Conservation (phyloP, 1,284 basidiomycete species). For the Ceratobasidium theobromae region DNA sequence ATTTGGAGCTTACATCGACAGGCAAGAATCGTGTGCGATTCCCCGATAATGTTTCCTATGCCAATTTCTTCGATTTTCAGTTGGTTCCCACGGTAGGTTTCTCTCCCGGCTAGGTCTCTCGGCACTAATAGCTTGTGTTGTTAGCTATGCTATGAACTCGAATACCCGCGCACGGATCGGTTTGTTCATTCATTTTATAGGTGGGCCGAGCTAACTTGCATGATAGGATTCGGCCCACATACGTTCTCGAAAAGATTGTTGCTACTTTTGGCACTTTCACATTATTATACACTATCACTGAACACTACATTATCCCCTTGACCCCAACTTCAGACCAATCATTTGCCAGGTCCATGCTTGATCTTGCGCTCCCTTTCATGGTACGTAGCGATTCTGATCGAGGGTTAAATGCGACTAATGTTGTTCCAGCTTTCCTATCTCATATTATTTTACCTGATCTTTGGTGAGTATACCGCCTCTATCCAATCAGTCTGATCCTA, state of each 20-base stretch:
- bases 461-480: conserved; percentile 54
- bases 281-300: conserved; percentile 73
- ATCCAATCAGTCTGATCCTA: neutral
- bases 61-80: conserved; percentile 87
- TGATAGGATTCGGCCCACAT: conserved; percentile 79
- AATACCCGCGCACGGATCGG: conserved; percentile 88
- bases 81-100: conserved; percentile 76
- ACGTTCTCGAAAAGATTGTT: conserved; percentile 92
- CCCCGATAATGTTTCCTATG: conserved; percentile 83
- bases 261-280: conserved; percentile 97
- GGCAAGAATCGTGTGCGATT: conserved; percentile 70
- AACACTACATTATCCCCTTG: conserved; percentile 88
- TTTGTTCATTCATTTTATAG: conserved; percentile 44
- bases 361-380: conserved; percentile 94
- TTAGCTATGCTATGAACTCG: conserved; percentile 77
- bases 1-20: conserved; percentile 72
- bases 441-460: conserved; percentile 81
- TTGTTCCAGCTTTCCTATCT: conserved; percentile 58
- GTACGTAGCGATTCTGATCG: conserved; percentile 45
- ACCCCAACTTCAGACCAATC: conserved; percentile 70
- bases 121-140: conserved; percentile 44
- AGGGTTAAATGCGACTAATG: neutral
- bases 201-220: neutral
- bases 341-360: conserved; percentile 74
- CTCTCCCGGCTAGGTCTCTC: conserved; percentile 69